Evolutionary conservation across 306 rosid species (phyloP).

Genomic region (Lathyrus aphaca): DNA sequence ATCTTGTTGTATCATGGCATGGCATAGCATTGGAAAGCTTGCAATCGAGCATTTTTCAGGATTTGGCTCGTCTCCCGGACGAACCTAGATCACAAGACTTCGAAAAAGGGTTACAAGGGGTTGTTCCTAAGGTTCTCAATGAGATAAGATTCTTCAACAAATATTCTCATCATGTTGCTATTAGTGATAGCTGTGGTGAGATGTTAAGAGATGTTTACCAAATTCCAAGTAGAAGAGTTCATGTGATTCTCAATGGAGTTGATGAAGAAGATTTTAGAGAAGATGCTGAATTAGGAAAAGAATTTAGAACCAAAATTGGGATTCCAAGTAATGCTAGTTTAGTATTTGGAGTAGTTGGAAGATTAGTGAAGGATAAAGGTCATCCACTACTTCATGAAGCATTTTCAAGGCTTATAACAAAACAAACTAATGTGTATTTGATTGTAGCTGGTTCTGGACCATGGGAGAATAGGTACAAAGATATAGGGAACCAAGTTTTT

Average conservation of each 20-base stretch:
- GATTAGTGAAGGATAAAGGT: constrained; percentile 92
- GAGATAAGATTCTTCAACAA: constrained; percentile 87
- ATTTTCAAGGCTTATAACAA: constrained; percentile 56
- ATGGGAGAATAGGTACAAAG: constrained; percentile 77
- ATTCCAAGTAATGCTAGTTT: constrained; percentile 69
- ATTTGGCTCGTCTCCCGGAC: constrained; percentile 54
- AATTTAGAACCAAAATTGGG: constrained; percentile 61
- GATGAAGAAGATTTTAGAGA: constrained; percentile 62
- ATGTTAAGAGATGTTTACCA: constrained; percentile 89
- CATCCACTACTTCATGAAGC: constrained; percentile 92
- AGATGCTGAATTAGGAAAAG: constrained; percentile 55
- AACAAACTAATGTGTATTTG: constrained; percentile 60
- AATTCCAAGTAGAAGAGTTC: constrained; percentile 75
- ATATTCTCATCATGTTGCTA: constrained; percentile 85
- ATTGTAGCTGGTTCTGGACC: constrained; percentile 95
- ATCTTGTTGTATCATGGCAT: constrained; percentile 96
- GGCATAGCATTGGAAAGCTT: constrained; percentile 93
- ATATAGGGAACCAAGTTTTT: constrained; percentile 70
- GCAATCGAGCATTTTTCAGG: constrained; percentile 83
- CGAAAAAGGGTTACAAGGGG: constrained; percentile 65
- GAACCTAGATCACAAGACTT: constrained; percentile 71
- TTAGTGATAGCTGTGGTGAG: constrained; percentile 93
- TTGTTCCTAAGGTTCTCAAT: constrained; percentile 73
- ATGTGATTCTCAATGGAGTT: constrained; percentile 89
- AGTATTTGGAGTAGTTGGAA: constrained; percentile 91